Percentiles rank a stretch among this genome's conserved stretches.
Conservation (phyloP, 2,329 filamentous ascomycete genomes). For the Alternaria brassicicola region DNA sequence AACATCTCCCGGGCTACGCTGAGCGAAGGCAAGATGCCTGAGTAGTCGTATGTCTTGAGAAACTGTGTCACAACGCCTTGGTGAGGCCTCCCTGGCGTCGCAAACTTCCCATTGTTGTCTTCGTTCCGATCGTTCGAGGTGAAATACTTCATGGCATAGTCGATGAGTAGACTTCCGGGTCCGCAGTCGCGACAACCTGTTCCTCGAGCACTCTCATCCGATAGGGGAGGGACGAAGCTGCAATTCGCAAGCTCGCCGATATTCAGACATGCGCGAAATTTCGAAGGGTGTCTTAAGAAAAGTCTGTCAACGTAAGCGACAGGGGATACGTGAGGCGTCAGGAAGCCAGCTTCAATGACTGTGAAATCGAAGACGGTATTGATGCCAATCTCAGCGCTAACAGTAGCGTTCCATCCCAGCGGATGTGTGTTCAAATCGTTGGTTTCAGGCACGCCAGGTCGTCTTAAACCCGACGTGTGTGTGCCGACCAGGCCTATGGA, state of each 20-base stretch:
- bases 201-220: constrained; percentile 44
- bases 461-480: constrained; percentile 58
- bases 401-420: constrained; percentile 62
- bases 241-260: constrained; percentile 67
- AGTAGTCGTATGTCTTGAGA: constrained; percentile 56
- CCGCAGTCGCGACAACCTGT: constrained; percentile 63
- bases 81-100: constrained; percentile 56
- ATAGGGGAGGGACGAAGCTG: constrained; percentile 63
- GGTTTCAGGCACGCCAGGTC: constrained; percentile 24
- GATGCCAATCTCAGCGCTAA: constrained; percentile 62
- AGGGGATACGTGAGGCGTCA: constrained; percentile 61
- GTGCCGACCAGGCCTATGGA: constrained; percentile 63
- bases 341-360: constrained; percentile 62
- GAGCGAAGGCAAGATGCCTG: constrained; percentile 59
- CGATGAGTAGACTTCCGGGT: constrained; percentile 63
- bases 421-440: constrained; percentile 48
- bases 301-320: constrained; percentile 64
- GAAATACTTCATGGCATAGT: constrained; percentile 62
- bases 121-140: constrained; percentile 58
- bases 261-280: constrained; percentile 65
- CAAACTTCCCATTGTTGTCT: constrained; percentile 61
- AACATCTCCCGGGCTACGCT: constrained; percentile 67
- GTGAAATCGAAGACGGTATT: constrained; percentile 66
- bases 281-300: constrained; percentile 62
- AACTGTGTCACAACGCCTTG: constrained; percentile 61